A percentile compares a stretch with the other conserved stretches of the same genome.
Evolutionary conservation across 2,329 filamentous ascomycete genomes (phyloP).

Genomic region (Fonsecaea erecta): DNA sequence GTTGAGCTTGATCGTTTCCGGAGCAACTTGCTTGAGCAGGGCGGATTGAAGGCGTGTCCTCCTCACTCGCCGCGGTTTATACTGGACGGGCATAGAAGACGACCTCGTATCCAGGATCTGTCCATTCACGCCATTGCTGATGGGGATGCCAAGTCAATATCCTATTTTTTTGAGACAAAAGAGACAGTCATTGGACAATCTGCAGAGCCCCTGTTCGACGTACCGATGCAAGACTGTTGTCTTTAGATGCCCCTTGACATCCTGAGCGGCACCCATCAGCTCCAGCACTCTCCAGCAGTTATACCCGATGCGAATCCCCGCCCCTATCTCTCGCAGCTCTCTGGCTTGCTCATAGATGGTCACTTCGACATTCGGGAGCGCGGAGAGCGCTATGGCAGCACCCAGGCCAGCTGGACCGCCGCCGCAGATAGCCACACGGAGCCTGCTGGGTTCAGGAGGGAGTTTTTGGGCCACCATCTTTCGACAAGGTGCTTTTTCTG

Average conservation of each 20-base stretch:
- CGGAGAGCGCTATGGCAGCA: constrained; percentile 52
- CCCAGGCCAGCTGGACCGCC: constrained; percentile 49
- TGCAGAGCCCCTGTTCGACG: not conserved
- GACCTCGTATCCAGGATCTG: constrained; percentile 35
- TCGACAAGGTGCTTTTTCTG: not conserved
- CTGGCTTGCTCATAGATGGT: constrained; percentile 53
- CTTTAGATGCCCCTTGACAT: constrained; percentile 45
- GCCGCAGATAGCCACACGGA: constrained; percentile 47
- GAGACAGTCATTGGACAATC: not conserved
- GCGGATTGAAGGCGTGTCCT: constrained; percentile 54
- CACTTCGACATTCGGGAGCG: constrained; percentile 46
- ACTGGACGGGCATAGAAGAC: constrained; percentile 28
- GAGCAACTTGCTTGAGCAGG: constrained; percentile 53
- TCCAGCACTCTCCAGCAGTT: constrained; percentile 57
- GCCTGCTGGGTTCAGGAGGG: not conserved
- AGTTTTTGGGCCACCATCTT: not conserved
- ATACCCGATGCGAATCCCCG: constrained; percentile 53
- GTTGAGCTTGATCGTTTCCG: constrained; percentile 50
- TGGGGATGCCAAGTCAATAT: not conserved
- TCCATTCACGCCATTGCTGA: constrained; percentile 44
- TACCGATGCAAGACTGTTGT: constrained; percentile 42
- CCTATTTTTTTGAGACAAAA: not conserved
- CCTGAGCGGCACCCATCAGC: constrained; percentile 50
- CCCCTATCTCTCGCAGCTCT: constrained; percentile 54
- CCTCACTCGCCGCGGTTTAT: constrained; percentile 40